Conservation (phyloP, 2,329 filamentous ascomycete species). For the Fusarium sp. region DNA sequence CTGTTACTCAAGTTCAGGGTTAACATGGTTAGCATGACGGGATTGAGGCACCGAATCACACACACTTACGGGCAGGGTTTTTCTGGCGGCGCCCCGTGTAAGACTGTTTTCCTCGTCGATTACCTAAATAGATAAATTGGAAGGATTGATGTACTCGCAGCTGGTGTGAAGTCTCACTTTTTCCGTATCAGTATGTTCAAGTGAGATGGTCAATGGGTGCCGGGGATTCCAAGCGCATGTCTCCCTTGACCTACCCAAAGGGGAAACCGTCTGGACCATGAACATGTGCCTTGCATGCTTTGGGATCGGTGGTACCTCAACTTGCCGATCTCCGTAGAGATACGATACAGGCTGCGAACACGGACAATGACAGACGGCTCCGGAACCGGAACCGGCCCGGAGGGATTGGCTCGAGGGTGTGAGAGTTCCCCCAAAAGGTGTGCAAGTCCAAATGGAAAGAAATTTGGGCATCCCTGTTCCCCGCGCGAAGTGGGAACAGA, state of each 20-base stretch:
- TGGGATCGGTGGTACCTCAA: slow-evolving; percentile 3
- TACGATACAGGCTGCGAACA: slow-evolving; percentile 11
- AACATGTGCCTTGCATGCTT: slow-evolving; percentile 9
- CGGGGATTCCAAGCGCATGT: slow-evolving; percentile 7
- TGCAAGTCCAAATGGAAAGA: too few relatives aligned
- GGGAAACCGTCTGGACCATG: slow-evolving; percentile 37
- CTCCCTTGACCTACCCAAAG: slow-evolving; percentile 41
- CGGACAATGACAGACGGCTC: slow-evolving; percentile 35
- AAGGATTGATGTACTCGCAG: neutral
- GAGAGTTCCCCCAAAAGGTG: slow-evolving; percentile 5
- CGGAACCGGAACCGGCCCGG: slow-evolving; percentile 48
- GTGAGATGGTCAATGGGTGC: neutral
- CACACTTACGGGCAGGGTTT: too few relatives aligned
- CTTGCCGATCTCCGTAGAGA: slow-evolving; percentile 16
- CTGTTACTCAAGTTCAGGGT: too few relatives aligned
- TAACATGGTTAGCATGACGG: too few relatives aligned
- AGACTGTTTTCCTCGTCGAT: neutral
- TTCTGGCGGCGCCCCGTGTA: neutral
- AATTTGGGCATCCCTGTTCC: too few relatives aligned
- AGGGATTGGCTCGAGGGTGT: slow-evolving; percentile 21
- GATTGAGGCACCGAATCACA: too few relatives aligned
- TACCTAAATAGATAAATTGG: neutral
- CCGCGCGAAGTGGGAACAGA: neutral
- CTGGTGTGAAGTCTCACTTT: neutral
- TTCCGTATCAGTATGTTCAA: slow-evolving; percentile 7